Evolutionary conservation across 2,329 filamentous ascomycete species (phyloP).

Genomic region (Teratosphaeria viscida): DNA sequence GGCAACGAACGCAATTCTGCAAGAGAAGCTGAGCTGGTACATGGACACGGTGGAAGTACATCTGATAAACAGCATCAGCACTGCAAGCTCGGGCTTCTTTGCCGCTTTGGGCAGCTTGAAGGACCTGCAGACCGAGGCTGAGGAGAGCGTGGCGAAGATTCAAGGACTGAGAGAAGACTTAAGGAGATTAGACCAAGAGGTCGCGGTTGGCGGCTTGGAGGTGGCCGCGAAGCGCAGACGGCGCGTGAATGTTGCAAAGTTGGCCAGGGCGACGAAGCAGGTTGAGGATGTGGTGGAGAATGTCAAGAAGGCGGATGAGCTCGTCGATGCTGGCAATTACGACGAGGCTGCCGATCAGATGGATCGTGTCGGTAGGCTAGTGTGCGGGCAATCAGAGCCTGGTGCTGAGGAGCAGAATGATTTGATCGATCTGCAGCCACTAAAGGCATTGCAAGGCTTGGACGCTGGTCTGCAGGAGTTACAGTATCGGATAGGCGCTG

Average conservation of each 20-base stretch:
- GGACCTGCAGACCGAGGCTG: slow-evolving; percentile 83
- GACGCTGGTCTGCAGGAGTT: slow-evolving; percentile 66
- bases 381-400: slow-evolving; percentile 56
- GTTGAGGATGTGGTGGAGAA: slow-evolving; percentile 67
- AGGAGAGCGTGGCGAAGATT: slow-evolving; percentile 81
- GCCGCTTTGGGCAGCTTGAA: slow-evolving; percentile 82
- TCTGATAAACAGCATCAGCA: slow-evolving; percentile 89
- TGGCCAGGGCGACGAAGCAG: slow-evolving; percentile 75
- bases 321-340: slow-evolving; percentile 75
- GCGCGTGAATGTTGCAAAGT: slow-evolving; percentile 71
- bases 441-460: slow-evolving; percentile 71
- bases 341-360: slow-evolving; percentile 71
- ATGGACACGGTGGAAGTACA: slow-evolving; percentile 99
- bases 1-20: slow-evolving; percentile 90
- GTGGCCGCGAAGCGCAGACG: slow-evolving; percentile 74
- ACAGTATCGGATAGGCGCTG: slow-evolving; percentile 71
- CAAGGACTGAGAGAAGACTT: slow-evolving; percentile 71
- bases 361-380: slow-evolving; percentile 66
- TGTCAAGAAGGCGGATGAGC: slow-evolving; percentile 63
- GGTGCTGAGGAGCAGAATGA: slow-evolving; percentile 21
- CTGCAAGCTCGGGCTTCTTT: slow-evolving; percentile 92
- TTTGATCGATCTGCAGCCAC: slow-evolving; percentile 59
- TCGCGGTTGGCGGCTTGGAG: slow-evolving; percentile 74
- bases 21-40: slow-evolving; percentile 98
- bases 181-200: slow-evolving; percentile 69